A percentile compares a stretch with the other conserved stretches of the same genome.
phyloP scores from a whole-genome alignment of 2,329 filamentous ascomycete genomes.

The Corinectria fuckeliana region DNA sequence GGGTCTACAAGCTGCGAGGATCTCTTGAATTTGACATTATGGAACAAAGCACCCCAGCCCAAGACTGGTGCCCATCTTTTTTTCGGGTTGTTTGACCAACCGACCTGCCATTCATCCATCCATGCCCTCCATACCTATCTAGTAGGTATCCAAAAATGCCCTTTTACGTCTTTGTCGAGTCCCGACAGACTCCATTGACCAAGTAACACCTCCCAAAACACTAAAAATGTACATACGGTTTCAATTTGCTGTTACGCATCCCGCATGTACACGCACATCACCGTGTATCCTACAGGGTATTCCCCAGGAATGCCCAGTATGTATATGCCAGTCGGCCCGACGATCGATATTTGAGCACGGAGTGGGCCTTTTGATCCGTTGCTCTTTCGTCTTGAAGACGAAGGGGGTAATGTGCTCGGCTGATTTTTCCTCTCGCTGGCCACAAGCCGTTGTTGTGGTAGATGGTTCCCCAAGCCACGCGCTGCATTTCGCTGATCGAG shows the following conservation, averaged over 20 bases:
- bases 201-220: constrained; percentile 13
- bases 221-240: constrained; percentile 4
- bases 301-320: neutral
- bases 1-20: constrained; percentile 3
- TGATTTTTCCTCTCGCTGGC: neutral
- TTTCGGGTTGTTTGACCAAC: constrained; percentile 9
- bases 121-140: neutral
- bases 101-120: neutral
- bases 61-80: constrained; percentile 8
- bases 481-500: neutral
- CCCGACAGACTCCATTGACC: constrained; percentile 13
- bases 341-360: neutral
- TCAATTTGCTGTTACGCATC: constrained; percentile 5
- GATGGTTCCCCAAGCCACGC: neutral
- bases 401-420: neutral
- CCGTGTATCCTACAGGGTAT: constrained; percentile 7
- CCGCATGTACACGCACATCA: neutral
- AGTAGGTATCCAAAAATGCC: constrained; percentile 1
- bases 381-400: neutral
- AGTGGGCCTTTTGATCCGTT: neutral
- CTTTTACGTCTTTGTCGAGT: neutral
- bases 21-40: constrained; percentile 18
- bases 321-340: neutral
- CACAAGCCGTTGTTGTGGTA: neutral
- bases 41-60: constrained; percentile 12